Conservation (phyloP, 2,329 filamentous ascomycete genomes). For the Fusarium tjaetaba region DNA sequence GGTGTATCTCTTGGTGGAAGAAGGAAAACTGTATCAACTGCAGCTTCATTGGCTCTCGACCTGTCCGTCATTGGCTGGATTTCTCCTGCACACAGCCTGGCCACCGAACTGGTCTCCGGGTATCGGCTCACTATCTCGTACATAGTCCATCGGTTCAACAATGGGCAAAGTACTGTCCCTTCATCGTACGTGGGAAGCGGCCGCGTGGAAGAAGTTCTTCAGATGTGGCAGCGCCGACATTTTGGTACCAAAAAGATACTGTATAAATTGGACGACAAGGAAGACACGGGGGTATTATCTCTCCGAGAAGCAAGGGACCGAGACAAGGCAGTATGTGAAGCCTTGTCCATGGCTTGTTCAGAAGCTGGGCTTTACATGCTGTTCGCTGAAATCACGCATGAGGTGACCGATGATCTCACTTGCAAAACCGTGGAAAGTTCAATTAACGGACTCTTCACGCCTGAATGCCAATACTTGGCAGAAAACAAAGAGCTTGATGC, state of each 20-base stretch:
- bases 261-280: constrained; percentile 9
- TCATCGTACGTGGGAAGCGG: background rate
- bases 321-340: constrained; percentile 6
- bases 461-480: background rate
- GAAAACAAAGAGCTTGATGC: background rate
- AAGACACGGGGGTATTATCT: background rate
- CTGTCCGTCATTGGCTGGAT: constrained; percentile 21
- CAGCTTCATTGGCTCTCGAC: constrained; percentile 8
- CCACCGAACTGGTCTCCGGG: constrained; percentile 10
- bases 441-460: constrained; percentile 4
- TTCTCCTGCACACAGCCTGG: background rate
- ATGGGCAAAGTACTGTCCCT: background rate
- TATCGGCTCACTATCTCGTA: constrained; percentile 26
- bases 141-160: background rate
- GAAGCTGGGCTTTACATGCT: constrained; percentile 14
- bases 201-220: background rate
- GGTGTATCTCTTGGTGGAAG: constrained; percentile 6
- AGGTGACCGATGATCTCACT: background rate
- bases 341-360: background rate
- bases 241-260: background rate
- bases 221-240: background rate
- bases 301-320: background rate
- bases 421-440: background rate
- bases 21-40: background rate
- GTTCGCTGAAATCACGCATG: constrained; percentile 14